These are phyloP conservation scores for Trichosporon sp. DNA, from an alignment of 1,284 basidiomycete genomes.

Conservation along the genomic window DNA sequence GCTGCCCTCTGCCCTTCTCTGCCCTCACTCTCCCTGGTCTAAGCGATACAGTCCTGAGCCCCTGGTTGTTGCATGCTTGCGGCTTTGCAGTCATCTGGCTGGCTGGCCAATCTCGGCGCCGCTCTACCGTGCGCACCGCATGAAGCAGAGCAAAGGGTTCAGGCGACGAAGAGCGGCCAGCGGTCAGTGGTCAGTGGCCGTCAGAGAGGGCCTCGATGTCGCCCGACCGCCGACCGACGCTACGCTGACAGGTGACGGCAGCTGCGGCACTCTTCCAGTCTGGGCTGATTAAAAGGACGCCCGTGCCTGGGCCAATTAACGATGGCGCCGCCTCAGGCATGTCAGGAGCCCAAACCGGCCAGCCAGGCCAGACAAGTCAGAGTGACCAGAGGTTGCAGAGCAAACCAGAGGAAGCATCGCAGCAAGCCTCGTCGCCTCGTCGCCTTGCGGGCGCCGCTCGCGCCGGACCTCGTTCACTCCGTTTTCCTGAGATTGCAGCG, in stretches of 20 bases:
- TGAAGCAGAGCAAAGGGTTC: too few relatives aligned
- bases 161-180: neutral
- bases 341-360: neutral
- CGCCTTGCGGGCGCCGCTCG: neutral
- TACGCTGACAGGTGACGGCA: neutral
- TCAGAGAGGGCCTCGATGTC: neutral
- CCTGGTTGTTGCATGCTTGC: too few relatives aligned
- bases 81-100: too few relatives aligned
- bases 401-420: too few relatives aligned
- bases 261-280: neutral
- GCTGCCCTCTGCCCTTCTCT: too few relatives aligned
- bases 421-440: too few relatives aligned
- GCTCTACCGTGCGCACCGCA: too few relatives aligned
- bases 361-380: too few relatives aligned
- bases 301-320: neutral
- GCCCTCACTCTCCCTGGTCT: too few relatives aligned
- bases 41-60: neutral
- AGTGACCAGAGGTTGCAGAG: too few relatives aligned
- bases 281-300: neutral
- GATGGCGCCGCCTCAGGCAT: neutral
- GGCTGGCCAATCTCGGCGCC: too few relatives aligned
- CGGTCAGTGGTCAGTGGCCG: neutral
- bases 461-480: neutral
- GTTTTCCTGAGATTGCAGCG: neutral
- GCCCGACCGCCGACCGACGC: too few relatives aligned